Evolutionary conservation across 2,329 filamentous ascomycete species (phyloP).

Genomic region (Phyllosticta citribraziliensis): DNA sequence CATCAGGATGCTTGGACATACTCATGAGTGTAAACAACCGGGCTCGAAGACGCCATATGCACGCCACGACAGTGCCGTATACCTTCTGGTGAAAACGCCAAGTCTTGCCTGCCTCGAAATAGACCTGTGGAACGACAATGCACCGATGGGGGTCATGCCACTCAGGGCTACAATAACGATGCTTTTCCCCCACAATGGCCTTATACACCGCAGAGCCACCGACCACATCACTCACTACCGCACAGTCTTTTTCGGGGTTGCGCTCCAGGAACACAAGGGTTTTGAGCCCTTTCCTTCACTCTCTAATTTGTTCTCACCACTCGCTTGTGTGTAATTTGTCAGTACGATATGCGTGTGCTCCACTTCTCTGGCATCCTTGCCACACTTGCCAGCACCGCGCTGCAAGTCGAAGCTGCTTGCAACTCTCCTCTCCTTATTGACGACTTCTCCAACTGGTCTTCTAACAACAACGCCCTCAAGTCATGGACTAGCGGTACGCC

Average conservation of each 20-base stretch:
- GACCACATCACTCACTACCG: background rate
- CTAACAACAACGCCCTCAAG: slow-evolving; percentile 26
- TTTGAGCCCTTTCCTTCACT: slow-evolving; percentile 30
- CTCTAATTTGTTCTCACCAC: slow-evolving; percentile 18
- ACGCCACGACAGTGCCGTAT: background rate
- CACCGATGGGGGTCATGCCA: background rate
- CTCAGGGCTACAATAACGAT: background rate
- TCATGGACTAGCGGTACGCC: slow-evolving; percentile 27
- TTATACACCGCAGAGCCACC: background rate
- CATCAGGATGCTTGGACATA: background rate
- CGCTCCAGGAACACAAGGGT: slow-evolving; percentile 5
- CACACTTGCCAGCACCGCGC: slow-evolving; percentile 15
- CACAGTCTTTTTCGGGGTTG: background rate
- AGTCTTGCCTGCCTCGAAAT: background rate
- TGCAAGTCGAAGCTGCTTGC: slow-evolving; percentile 25
- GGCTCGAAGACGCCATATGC: background rate
- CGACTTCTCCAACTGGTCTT: slow-evolving; percentile 28
- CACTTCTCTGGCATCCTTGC: slow-evolving; percentile 24
- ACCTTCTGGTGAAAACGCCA: background rate
- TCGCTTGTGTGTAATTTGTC: slow-evolving; percentile 1
- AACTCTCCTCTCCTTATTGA: slow-evolving; percentile 27
- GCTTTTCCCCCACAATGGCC: background rate
- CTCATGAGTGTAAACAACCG: background rate
- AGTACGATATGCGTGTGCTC: slow-evolving; percentile 21
- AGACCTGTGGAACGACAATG: background rate